Base-by-base conservation (phyloP, 1,284 basidiomycete species). In the Cutaneotrichosporon cyanovorans region DNA sequence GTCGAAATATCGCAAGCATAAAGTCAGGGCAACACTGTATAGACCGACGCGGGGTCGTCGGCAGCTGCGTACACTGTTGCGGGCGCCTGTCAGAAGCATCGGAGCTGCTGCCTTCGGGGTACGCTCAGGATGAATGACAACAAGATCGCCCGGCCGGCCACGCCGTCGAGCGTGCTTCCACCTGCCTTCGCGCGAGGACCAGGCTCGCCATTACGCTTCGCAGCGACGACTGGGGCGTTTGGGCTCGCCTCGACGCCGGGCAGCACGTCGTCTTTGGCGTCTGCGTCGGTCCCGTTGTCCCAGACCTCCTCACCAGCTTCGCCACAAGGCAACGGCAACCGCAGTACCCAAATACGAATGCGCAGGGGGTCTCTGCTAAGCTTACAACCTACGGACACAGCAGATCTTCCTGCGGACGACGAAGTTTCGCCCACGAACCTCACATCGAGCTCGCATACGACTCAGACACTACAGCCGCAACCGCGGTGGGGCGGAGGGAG, bases 191-290 rank as follows among this genome's bases (percentile, higher is more conserved):
- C 19, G 20, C 15, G 25, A 8, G 16, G 22, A 3, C 42, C 42
- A 10, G 23, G 33, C 15, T 44, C 42, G 3, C 42, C 42, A 21
- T 31, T 44, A 20, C 42, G 62, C 7, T 67, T 66, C 41, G 60
- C 61, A 8, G 51, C 65, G 2, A 57, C 58, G 5, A 59, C 60
- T 11, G 64, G 64, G 40, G 66, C 66, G 10, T 69, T 69, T 46
- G 60, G 62, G 1, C 59, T 68, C 3, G 37, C 51, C 6, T 34
- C 49, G 9, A 18, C 40, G 10, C 20, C 35, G 33, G 15, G 33
- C 15, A 16, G 23, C 15, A 9, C 16, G 21, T 28, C 37, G n/a
- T 6, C 16, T 23, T 40, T n/a, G n/a, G n/a, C 38, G 12, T 18
- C 25, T 7, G 25, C 25, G 10, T 57, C 63, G 6, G 16, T 12